A percentile compares a stretch with the other conserved stretches of the same genome.
These are phyloP conservation scores for Cladophialophora exuberans DNA, from an alignment of 2,329 filamentous ascomycete species.

Conservation along the genomic window DNA sequence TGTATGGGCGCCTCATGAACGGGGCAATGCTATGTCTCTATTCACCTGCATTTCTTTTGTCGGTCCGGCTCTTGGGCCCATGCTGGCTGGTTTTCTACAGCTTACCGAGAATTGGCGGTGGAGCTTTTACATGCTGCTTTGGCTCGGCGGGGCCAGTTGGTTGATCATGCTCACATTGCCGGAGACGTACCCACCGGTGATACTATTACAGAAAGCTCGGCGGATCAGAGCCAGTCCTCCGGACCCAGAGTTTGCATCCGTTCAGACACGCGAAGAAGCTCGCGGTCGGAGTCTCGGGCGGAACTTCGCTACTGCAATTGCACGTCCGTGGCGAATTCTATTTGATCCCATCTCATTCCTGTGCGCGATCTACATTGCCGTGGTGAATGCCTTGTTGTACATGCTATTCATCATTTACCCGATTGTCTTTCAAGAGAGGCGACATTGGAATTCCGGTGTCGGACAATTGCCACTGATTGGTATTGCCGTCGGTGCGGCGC, in stretches of 20 bases:
- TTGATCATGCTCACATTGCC: constrained; percentile 37
- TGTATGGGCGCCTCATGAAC: not conserved
- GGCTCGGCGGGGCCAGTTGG: constrained; percentile 39
- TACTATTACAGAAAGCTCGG: constrained; percentile 43
- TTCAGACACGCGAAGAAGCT: too few relatives aligned
- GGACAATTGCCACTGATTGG: constrained; percentile 50
- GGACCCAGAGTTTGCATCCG: too few relatives aligned
- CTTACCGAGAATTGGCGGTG: constrained; percentile 47
- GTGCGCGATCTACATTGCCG: too few relatives aligned
- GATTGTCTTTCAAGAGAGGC: constrained; percentile 49
- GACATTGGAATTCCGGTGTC: constrained; percentile 46
- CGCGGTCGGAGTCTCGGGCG: too few relatives aligned
- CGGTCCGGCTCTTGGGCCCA: constrained; percentile 2
- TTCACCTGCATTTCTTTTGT: not conserved
- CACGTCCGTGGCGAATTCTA: too few relatives aligned
- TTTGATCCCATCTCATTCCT: too few relatives aligned
- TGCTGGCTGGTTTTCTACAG: not conserved
- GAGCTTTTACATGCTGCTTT: constrained; percentile 48
- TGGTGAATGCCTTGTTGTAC: constrained; percentile 40
- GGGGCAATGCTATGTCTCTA: not conserved
- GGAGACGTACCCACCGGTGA: constrained; percentile 42
- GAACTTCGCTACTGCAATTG: too few relatives aligned
- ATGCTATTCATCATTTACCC: not conserved
- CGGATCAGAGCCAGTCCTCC: too few relatives aligned
- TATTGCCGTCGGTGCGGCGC: constrained; percentile 48